These are phyloP conservation scores for Agrocybe praecox DNA, from an alignment of 768 basidiomycete species.

Conservation along the genomic window DNA sequence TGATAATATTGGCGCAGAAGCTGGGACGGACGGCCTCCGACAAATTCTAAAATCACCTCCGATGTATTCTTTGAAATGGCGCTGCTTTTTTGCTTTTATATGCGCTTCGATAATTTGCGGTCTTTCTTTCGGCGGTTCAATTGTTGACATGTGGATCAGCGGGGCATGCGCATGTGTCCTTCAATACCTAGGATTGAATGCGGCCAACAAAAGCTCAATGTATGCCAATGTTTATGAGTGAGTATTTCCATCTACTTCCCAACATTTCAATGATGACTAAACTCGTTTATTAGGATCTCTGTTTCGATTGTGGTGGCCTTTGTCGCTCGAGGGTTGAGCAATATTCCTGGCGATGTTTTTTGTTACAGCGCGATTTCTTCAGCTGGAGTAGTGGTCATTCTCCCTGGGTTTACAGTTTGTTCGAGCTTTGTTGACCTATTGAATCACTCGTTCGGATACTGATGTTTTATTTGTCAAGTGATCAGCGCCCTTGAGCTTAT, in stretches of 20 bases:
- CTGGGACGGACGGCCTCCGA: slow-evolving; percentile 70
- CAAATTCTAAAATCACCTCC: slow-evolving; percentile 63
- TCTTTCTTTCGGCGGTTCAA: slow-evolving; percentile 78
- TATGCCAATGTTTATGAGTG: slow-evolving; percentile 98
- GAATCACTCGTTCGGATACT: not conserved
- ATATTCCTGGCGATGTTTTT: slow-evolving; percentile 72
- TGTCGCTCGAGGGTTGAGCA: slow-evolving; percentile 76
- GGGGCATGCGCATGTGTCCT: slow-evolving; percentile 69
- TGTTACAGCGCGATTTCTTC: slow-evolving; percentile 92
- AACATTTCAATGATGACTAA: not conserved
- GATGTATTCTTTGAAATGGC: slow-evolving; percentile 64
- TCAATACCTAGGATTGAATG: slow-evolving; percentile 80
- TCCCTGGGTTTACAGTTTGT: slow-evolving; percentile 85
- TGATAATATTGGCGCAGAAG: slow-evolving; percentile 74
- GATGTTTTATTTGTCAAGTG: slow-evolving; percentile 40
- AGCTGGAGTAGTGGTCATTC: slow-evolving; percentile 87
- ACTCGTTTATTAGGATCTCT: slow-evolving; percentile 63
- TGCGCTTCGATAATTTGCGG: slow-evolving; percentile 83
- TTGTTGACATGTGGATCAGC: slow-evolving; percentile 83
- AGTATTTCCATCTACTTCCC: slow-evolving; percentile 29
- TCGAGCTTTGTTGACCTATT: not conserved
- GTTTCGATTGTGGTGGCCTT: slow-evolving; percentile 86
- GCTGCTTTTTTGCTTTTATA: slow-evolving; percentile 77
- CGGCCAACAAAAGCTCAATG: slow-evolving; percentile 83
- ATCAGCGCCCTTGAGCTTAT: slow-evolving; percentile 80